Base-by-base conservation (phyloP, 2,329 filamentous ascomycete genomes). In the Stagonosporopsis vannaccii region DNA sequence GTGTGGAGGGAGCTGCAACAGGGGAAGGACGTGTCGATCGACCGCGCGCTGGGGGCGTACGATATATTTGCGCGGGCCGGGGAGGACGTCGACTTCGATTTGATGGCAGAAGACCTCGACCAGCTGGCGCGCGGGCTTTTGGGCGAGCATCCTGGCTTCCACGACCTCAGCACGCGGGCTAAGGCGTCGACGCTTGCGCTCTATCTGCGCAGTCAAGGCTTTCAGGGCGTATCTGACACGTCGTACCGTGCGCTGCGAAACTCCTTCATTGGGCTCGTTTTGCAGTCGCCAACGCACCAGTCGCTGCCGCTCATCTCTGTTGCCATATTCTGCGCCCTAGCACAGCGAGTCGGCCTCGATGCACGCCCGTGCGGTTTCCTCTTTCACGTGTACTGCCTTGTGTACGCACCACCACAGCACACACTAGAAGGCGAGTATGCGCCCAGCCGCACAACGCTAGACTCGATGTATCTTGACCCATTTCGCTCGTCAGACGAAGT, bases 11-110 rank as follows among this genome's bases (percentile, higher is more conserved):
- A 82, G 50, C 63, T 90, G 49, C 77, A 74, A 37, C 72, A 77
- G 23, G 79, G 82, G 6, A 80, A 84, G 49, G 76, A 80, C 50
- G 79, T 87, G 20, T 74, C 85, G 7, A 80, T 97, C 19, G 93
- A 97, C 72, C 84, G 85, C 54, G 89, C 89, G 1, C 79, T 98
- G 15, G 90, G 88, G 19, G 90, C 89, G 13, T 96, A 96, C 73
- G 95, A 98, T 75, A 84, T 98, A 76, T 98, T 98, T 75, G 86
- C 96, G 41, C 80, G 94, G 25, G 86, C 89, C 62, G 88, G 89
- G 51, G 84, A 86, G 17, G 81, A 83, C 26, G 87, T 89, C n/a
- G 92, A 96, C 70, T 77, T 94, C 47, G 83, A 90, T 53, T 87
- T 92, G 40, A 74, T 82, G 32, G 63, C 84, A 11, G 71, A 75